Evolutionary conservation across 805 yeast genomes (phyloP).

Genomic region (Schwanniomyces pseudopolymorphus): DNA sequence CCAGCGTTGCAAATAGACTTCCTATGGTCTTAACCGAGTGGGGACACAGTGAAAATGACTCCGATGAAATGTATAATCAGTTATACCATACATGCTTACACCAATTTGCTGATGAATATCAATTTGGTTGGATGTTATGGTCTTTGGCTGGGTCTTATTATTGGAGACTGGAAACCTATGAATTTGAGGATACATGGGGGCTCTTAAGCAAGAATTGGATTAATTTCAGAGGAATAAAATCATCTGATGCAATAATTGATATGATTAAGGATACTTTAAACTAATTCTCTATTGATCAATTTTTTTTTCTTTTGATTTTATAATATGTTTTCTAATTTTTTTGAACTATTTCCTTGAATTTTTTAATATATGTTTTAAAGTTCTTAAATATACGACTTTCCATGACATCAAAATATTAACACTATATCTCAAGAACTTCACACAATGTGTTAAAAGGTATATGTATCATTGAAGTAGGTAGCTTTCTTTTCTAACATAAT

Average conservation of each 20-base stretch:
- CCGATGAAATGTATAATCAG: not conserved
- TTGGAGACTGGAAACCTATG: not conserved
- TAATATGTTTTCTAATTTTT: too few relatives aligned
- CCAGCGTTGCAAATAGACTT: not conserved
- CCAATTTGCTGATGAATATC: not conserved
- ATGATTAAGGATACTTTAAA: not conserved
- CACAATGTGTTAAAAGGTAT: too few relatives aligned
- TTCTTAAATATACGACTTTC: too few relatives aligned
- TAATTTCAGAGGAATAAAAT: not conserved
- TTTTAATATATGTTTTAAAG: too few relatives aligned
- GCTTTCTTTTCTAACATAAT: too few relatives aligned
- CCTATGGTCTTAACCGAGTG: not conserved
- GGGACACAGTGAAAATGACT: not conserved
- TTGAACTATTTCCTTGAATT: too few relatives aligned
- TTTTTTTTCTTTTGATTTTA: too few relatives aligned
- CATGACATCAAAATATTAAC: too few relatives aligned
- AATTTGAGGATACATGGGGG: slow-evolving; percentile 1
- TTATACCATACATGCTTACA: not conserved
- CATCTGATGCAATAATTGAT: not conserved
- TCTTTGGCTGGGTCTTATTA: not conserved
- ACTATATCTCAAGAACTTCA: too few relatives aligned
- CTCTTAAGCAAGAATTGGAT: not conserved
- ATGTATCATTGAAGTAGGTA: too few relatives aligned
- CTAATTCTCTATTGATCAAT: too few relatives aligned
- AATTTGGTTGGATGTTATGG: not conserved